Evolutionary conservation across 345 rosid species (phyloP).

Genomic region (Acer negundo): DNA sequence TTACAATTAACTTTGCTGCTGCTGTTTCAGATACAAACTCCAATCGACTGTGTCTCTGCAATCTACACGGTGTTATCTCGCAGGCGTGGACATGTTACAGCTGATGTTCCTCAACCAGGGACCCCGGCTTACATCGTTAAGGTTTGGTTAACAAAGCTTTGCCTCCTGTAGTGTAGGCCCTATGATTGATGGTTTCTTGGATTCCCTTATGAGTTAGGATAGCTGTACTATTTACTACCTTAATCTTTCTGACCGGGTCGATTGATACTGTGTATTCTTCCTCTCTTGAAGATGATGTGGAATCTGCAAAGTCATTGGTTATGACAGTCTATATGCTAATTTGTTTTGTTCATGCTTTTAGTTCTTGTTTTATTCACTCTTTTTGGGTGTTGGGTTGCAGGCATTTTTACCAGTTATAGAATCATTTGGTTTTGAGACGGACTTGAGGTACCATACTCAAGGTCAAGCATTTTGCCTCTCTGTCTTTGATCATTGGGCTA

Average conservation of each 20-base stretch:
- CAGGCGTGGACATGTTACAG: constrained; percentile 96
- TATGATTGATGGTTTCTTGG: neutral
- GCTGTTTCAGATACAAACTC: constrained; percentile 86
- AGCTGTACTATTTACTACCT: constrained; percentile 3
- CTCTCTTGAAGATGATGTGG: neutral
- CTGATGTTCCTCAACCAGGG: constrained; percentile 98
- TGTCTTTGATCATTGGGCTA: constrained; percentile 89
- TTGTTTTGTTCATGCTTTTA: neutral
- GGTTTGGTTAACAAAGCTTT: constrained; percentile 44
- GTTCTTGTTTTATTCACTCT: neutral
- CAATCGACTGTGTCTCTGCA: constrained; percentile 93
- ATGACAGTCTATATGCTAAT: neutral
- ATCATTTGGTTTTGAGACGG: constrained; percentile 93
- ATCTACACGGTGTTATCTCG: constrained; percentile 92
- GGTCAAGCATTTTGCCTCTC: constrained; percentile 87
- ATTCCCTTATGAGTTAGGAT: constrained; percentile 6
- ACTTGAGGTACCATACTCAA: constrained; percentile 85
- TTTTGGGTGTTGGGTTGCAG: constrained; percentile 37
- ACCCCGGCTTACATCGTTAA: constrained; percentile 95
- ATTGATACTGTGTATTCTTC: neutral
- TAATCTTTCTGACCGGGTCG: neutral
- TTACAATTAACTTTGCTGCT: neutral
- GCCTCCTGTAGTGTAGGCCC: neutral
- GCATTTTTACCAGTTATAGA: constrained; percentile 90
- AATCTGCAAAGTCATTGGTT: neutral